phyloP scores from a whole-genome alignment of 1,139 yeast genomes.

The Debaryomycetaceae sp. region DNA sequence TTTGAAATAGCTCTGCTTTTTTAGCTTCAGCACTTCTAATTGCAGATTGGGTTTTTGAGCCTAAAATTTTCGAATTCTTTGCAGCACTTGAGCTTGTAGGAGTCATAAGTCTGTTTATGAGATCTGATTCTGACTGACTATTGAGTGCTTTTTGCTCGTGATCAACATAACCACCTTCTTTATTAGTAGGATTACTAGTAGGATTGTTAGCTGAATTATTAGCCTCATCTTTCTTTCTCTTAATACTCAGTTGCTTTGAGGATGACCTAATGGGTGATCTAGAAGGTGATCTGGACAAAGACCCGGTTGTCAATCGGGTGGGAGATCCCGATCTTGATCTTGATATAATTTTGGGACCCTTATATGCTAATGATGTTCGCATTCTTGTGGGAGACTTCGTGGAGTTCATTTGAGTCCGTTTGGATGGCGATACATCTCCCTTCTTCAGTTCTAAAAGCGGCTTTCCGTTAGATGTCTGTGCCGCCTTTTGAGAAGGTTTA shows the following conservation, averaged over 20 bases:
- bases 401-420: too few relatives aligned
- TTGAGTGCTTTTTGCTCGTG: neutral
- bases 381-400: constrained; percentile 4
- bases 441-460: neutral
- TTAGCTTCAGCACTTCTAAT: constrained; percentile 3
- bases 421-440: neutral
- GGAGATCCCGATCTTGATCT: constrained; percentile 11
- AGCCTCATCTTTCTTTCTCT: neutral
- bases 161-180: neutral
- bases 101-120: constrained; percentile 20
- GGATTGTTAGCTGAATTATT: too few relatives aligned
- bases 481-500: neutral
- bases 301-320: constrained; percentile 7
- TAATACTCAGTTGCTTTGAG: neutral
- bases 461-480: too few relatives aligned
- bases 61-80: constrained; percentile 12
- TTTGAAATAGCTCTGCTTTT: constrained; percentile 8
- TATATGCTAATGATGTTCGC: too few relatives aligned
- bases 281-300: neutral
- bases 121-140: constrained; percentile 9
- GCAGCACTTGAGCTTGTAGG: constrained; percentile 33
- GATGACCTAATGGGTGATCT: neutral
- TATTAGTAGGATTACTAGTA: neutral
- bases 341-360: too few relatives aligned
- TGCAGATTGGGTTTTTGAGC: constrained; percentile 6